Evolutionary conservation across 1,139 yeast genomes (phyloP), one percentile per base, ranked within the genome.

Genomic region (Taphrina confusa): DNA sequence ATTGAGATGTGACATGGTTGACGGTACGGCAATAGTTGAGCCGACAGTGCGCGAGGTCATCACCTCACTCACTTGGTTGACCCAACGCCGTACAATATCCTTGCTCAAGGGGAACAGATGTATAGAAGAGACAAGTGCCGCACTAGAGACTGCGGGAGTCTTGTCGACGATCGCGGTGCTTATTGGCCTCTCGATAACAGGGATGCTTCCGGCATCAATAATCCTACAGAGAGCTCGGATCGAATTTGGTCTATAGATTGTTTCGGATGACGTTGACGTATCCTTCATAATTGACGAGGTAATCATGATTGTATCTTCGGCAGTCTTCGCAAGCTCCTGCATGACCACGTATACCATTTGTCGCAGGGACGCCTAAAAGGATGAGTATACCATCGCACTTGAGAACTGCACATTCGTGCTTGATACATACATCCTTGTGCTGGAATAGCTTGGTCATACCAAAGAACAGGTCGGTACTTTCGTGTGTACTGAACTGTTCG

Each of bases 211-310:
- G 28, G 63, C 65, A 72, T 92, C 98, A 70, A 94, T 80, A 49
- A 92, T 95, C 68, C 95, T 82, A 20, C 91, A 83, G 68, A 92
- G 80, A 0, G 98, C 87, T 72, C 98, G 83, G 67, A 92, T 87
- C 31, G 99, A 97, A 72, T 92, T 87, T 61, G 98, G 96, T 71
- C 91, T 89, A 74, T 86, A 90, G 63, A 90, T 78, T 65, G 83
- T 78, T 65, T 89, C 95, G 66, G 91, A 91, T 63, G 85, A 84
- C 52, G 71, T 73, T 75, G 94, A 97, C 63, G 92, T 88, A 75
- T 92, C 98, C 76, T 91, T 91, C 97, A 92, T 94, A 70, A 92
- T 91, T 20, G 96, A 88, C 5, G 97, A 88, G 31, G 98, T 92
- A 33, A 92, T 97, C 97, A 92, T 94, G 74, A 92, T 82, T 60